Evolutionary conservation across 495 filamentous ascomycete species (phyloP).

Genomic region (Penicillium verhagenii): DNA sequence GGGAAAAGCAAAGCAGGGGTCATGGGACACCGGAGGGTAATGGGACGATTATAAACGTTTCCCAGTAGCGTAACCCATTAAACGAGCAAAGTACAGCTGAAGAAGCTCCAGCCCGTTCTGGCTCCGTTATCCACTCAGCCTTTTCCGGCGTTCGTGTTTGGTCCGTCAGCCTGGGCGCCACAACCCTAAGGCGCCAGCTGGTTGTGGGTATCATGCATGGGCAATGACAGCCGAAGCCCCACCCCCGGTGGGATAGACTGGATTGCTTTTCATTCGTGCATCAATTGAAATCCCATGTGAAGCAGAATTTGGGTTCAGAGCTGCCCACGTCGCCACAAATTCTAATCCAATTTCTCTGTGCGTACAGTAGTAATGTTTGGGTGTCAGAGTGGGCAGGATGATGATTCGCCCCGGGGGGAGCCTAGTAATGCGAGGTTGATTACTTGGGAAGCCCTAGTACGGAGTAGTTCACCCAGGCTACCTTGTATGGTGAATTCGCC

Average conservation of each 20-base stretch:
- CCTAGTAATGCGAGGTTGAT: not conserved
- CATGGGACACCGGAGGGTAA: conserved; percentile 18
- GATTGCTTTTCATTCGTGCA: conserved; percentile 17
- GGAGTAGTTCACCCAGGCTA: not conserved
- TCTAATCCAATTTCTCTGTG: not conserved
- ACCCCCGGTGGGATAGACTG: conserved; percentile 15
- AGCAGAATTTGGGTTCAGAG: not conserved
- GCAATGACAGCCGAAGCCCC: conserved; percentile 20
- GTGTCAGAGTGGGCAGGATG: not conserved
- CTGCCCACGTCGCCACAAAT: not conserved
- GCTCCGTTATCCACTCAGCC: conserved; percentile 9
- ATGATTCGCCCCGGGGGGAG: not conserved
- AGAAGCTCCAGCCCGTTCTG: conserved; percentile 7
- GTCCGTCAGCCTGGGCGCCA: conserved; percentile 9
- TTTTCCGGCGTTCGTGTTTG: conserved; percentile 4
- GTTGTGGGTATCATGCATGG: conserved; percentile 5
- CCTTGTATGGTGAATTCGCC: not conserved
- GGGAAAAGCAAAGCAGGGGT: conserved; percentile 2
- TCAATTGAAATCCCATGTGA: conserved; percentile 10
- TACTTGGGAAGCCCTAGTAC: not conserved
- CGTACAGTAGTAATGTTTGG: no score
- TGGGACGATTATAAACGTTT: conserved; percentile 15
- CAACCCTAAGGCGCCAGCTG: conserved; percentile 14
- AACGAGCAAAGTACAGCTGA: conserved; percentile 19
- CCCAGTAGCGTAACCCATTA: conserved; percentile 8